phyloP scores from a whole-genome alignment of 202 grass and related monocot genomes.

The Setaria viridis region DNA sequence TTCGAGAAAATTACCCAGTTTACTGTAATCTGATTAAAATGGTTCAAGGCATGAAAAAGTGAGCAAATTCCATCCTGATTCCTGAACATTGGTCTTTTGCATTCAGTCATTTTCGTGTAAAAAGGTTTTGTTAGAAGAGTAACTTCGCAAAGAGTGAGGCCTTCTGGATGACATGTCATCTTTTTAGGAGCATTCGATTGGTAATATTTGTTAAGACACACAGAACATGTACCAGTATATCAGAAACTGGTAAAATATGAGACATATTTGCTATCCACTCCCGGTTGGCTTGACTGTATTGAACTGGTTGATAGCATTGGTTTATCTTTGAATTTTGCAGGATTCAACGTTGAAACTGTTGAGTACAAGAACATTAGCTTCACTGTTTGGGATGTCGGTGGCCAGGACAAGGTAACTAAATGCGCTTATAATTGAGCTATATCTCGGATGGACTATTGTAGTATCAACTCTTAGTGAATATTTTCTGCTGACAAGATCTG shows the following conservation, averaged over 20 bases:
- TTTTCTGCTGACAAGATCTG: constrained; percentile 26
- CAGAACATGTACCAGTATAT: not conserved
- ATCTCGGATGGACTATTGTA: not conserved
- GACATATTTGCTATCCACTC: not conserved
- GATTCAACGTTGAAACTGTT: constrained; percentile 96
- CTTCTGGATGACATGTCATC: not conserved
- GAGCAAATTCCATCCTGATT: not conserved
- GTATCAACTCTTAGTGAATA: constrained; percentile 13
- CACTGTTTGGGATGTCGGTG: constrained; percentile 98
- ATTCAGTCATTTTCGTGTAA: not conserved
- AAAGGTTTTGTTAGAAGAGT: not conserved
- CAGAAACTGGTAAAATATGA: not conserved
- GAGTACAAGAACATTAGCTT: constrained; percentile 99
- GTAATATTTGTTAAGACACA: not conserved
- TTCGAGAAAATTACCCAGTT: not conserved
- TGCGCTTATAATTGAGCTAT: constrained; percentile 5
- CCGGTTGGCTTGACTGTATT: not conserved
- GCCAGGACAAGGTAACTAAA: constrained; percentile 85
- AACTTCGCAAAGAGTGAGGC: not conserved
- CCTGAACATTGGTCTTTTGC: constrained; percentile 2
- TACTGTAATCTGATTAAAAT: not conserved
- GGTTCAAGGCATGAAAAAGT: not conserved
- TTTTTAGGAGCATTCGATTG: not conserved
- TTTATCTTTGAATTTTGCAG: constrained; percentile 44
- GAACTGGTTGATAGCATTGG: not conserved